phyloP scores from a whole-genome alignment of 179 eudicot genomes.

The Gypsophila paniculata region DNA sequence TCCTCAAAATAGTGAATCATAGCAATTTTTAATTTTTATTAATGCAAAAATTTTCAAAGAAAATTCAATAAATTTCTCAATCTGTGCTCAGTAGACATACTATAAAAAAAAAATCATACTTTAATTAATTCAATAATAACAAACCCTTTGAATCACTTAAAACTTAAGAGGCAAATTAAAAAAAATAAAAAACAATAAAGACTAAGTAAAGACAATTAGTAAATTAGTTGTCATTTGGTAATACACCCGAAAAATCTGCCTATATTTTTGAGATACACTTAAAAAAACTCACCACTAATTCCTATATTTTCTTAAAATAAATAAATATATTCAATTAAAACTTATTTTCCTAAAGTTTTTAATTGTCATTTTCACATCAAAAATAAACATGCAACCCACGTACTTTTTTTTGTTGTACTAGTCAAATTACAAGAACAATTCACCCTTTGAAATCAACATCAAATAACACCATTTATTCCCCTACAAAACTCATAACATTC shows the following conservation, averaged over 20 bases:
- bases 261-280: constrained; percentile 10
- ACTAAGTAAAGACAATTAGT: constrained; percentile 4
- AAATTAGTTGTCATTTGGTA: constrained; percentile 21
- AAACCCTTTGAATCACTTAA: not conserved
- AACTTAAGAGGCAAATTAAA: not conserved
- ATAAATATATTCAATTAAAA: not conserved
- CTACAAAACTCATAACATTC: not conserved
- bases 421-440: constrained; percentile 10
- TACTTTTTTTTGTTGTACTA: constrained; percentile 22
- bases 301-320: constrained; percentile 27
- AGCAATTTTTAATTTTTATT: too few species aligned
- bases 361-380: not conserved
- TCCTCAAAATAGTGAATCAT: too few species aligned
- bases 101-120: too few species aligned
- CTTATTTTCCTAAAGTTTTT: not conserved
- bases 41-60: too few species aligned
- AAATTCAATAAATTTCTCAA: too few species aligned
- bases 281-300: constrained; percentile 19
- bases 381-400: constrained; percentile 43
- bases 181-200: not conserved
- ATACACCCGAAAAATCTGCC: constrained; percentile 18
- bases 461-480: not conserved
- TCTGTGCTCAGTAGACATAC: too few species aligned
- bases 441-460: not conserved
- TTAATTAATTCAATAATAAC: too few species aligned